These are phyloP conservation scores for Oryza brachyantha DNA, from an alignment of 176 grass and related monocot genomes.

Conservation along the genomic window DNA sequence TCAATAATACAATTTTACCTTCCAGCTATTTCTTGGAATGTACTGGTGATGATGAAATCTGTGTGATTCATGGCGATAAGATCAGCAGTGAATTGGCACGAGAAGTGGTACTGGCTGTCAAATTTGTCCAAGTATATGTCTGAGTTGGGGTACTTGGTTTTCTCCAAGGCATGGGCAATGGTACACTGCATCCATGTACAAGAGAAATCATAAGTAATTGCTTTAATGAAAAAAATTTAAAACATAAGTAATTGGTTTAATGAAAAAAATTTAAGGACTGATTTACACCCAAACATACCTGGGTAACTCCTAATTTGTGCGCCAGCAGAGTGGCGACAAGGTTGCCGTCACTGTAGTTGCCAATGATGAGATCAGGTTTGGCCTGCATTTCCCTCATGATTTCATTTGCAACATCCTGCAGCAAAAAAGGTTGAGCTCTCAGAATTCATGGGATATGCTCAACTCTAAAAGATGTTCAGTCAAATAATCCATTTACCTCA, in stretches of 20 bases:
- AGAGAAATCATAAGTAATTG: conserved; percentile 15
- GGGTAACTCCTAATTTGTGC: conserved; percentile 89
- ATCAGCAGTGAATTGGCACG: conserved; percentile 95
- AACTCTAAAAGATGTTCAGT: background rate
- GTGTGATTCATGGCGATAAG: conserved; percentile 93
- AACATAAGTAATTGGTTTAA: conserved; percentile 7
- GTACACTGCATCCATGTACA: conserved; percentile 56
- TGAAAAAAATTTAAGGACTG: background rate
- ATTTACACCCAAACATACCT: conserved; percentile 45
- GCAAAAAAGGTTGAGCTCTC: conserved; percentile 3
- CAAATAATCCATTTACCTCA: conserved; percentile 45
- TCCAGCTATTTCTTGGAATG: conserved; percentile 99
- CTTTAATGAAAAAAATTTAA: background rate
- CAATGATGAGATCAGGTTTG: conserved; percentile 93
- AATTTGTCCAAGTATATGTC: conserved; percentile 97
- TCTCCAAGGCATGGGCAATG: conserved; percentile 98
- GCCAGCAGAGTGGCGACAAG: conserved; percentile 87
- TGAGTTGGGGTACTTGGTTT: conserved; percentile 96
- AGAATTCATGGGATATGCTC: conserved; percentile 12
- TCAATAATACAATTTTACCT: conserved; percentile 45
- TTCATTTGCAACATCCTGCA: conserved; percentile 86
- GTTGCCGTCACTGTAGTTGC: conserved; percentile 98
- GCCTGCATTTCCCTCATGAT: conserved; percentile 79
- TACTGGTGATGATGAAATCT: conserved; percentile 98
- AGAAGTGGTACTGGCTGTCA: conserved; percentile 93